A percentile compares a stretch with the other conserved stretches of the same genome.
Evolutionary conservation across 1,284 basidiomycete species (phyloP).

Genomic region (Flammula alnicola): DNA sequence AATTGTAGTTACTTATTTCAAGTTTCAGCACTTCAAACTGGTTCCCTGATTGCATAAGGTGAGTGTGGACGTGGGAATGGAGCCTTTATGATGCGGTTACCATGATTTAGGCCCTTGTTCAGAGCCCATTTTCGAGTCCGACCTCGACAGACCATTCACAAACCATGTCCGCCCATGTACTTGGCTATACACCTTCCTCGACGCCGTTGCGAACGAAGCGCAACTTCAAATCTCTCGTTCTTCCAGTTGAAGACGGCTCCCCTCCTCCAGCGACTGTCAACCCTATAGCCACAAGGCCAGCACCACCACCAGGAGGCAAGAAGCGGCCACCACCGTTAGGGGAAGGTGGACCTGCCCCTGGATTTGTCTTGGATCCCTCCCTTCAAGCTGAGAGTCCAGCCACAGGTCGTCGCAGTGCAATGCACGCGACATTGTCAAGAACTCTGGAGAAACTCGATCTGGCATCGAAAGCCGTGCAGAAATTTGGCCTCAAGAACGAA

Average conservation of each 20-base stretch:
- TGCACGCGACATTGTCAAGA: conserved; percentile 74
- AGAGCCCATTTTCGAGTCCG: too few species aligned
- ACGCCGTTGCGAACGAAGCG: conserved; percentile 75
- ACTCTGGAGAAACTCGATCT: conserved; percentile 77
- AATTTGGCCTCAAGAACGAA: conserved; percentile 77
- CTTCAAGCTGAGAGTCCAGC: conserved; percentile 41
- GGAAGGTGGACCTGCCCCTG: conserved; percentile 43
- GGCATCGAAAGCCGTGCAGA: conserved; percentile 67
- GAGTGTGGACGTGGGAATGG: conserved; percentile 7
- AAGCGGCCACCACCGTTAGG: conserved; percentile 69
- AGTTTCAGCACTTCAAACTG: not conserved
- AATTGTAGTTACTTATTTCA: not conserved
- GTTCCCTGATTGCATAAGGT: too few species aligned
- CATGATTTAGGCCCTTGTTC: too few species aligned
- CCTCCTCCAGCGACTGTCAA: conserved; percentile 45
- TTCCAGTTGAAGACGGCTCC: conserved; percentile 52
- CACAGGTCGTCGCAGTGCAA: conserved; percentile 48
- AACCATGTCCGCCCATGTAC: conserved; percentile 18
- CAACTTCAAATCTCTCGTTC: conserved; percentile 78
- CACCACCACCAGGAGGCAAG: conserved; percentile 46
- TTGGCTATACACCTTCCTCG: conserved; percentile 25
- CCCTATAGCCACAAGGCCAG: conserved; percentile 37
- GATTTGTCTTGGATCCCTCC: conserved; percentile 21
- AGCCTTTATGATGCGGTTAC: conserved; percentile 4
- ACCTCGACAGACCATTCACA: not conserved